Percentiles rank a stretch among this genome's conserved stretches.
Evolutionary conservation across 345 rosid species (phyloP).

Genomic region (Excoecaria agallocha): DNA sequence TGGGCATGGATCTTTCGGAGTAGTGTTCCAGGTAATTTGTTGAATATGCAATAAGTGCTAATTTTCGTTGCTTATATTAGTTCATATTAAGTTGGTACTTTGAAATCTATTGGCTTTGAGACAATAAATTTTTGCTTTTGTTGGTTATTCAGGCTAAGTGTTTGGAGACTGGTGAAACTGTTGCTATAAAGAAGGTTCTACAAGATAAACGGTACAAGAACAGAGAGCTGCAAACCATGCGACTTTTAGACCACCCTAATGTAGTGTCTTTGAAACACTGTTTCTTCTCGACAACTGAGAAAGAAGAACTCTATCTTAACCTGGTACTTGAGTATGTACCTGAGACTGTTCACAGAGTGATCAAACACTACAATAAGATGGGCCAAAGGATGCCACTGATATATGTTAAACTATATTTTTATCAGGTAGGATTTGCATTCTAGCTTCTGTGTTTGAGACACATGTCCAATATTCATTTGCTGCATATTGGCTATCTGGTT

Average conservation of each 20-base stretch:
- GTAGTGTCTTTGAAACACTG: constrained; percentile 88
- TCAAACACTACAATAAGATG: constrained; percentile 80
- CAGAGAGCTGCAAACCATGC: constrained; percentile 95
- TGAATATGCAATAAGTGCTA: not conserved
- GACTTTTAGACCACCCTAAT: constrained; percentile 93
- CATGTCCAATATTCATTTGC: not conserved
- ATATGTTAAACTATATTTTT: constrained; percentile 83
- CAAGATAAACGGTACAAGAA: constrained; percentile 98
- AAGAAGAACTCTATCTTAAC: constrained; percentile 86
- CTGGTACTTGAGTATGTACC: constrained; percentile 93
- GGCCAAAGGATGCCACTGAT: constrained; percentile 85
- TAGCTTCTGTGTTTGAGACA: not conserved
- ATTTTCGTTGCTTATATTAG: not conserved
- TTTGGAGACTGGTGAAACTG: constrained; percentile 93
- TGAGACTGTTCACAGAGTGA: constrained; percentile 85
- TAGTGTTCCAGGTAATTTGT: constrained; percentile 77
- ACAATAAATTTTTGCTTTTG: not conserved
- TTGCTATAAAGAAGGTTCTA: constrained; percentile 84
- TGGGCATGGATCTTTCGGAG: constrained; percentile 95
- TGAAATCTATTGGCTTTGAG: not conserved
- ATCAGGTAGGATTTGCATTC: constrained; percentile 53
- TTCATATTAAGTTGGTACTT: not conserved
- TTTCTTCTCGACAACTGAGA: constrained; percentile 91
- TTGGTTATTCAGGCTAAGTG: constrained; percentile 72
- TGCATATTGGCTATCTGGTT: not conserved